These are phyloP conservation scores for Glycine tomentella DNA, from an alignment of 306 rosid genomes.

Conservation along the genomic window DNA sequence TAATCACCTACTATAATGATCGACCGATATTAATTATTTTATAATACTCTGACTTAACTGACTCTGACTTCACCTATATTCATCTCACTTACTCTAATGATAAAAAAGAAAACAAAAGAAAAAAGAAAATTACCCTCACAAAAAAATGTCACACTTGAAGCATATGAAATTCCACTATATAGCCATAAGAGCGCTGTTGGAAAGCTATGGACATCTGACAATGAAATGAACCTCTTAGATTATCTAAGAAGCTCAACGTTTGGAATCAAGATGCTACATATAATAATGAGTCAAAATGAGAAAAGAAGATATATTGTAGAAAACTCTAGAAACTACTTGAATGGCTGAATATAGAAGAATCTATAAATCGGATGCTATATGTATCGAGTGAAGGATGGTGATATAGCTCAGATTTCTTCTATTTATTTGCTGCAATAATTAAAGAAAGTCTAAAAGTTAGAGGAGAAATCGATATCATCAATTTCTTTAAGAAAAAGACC, in stretches of 20 bases:
- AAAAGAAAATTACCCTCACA: no score
- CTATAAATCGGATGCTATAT: neutral
- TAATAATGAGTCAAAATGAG: neutral
- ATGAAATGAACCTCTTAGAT: neutral
- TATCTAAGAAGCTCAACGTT: neutral
- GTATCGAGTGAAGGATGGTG: neutral
- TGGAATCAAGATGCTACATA: neutral
- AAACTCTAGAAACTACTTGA: neutral
- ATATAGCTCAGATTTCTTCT: neutral
- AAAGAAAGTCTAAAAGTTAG: neutral
- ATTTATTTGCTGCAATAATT: neutral
- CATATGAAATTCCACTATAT: no score
- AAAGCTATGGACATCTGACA: no score
- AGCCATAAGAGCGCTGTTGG: neutral
- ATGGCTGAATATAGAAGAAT: neutral
- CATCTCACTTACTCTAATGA: no score
- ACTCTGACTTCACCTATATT: no score
- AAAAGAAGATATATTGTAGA: neutral
- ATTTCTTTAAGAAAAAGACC: no score
- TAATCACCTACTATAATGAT: no score
- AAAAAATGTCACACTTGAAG: no score
- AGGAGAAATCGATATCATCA: neutral
- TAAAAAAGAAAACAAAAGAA: no score
- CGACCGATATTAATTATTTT: no score
- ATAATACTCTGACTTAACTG: no score